Conservation (phyloP, 2,329 filamentous ascomycete genomes). For the Trichoderma sp. region DNA sequence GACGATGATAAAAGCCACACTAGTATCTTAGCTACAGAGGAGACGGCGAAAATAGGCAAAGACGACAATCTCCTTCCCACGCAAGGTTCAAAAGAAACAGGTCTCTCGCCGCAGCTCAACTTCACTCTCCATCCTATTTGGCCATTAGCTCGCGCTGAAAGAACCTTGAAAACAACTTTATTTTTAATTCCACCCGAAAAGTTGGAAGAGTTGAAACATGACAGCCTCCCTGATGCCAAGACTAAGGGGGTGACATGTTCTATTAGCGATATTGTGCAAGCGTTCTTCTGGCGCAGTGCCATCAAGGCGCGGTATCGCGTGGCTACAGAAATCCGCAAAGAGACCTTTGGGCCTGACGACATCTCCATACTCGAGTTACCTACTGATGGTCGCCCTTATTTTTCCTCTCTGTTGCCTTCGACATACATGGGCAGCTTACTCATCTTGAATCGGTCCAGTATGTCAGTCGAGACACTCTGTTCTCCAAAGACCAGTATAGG, state of each 20-base stretch:
- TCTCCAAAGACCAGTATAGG: constrained; percentile 29
- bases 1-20: not conserved
- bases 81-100: not conserved
- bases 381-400: constrained; percentile 33
- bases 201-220: constrained; percentile 18
- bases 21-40: not conserved
- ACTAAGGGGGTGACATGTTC: constrained; percentile 29
- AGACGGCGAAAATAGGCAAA: not conserved
- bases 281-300: constrained; percentile 40
- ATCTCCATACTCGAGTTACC: constrained; percentile 36
- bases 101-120: constrained; percentile 26
- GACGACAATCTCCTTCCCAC: not conserved
- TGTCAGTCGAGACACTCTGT: constrained; percentile 30
- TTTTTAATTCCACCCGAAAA: constrained; percentile 35
- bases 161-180: constrained; percentile 30
- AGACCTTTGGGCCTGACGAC: constrained; percentile 26
- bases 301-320: constrained; percentile 37
- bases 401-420: constrained; percentile 30
- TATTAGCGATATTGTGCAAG: constrained; percentile 40
- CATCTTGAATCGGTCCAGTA: constrained; percentile 29
- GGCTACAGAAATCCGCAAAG: constrained; percentile 25
- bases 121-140: constrained; percentile 31
- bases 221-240: not conserved
- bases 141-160: constrained; percentile 31
- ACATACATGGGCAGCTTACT: constrained; percentile 32